Conservation (phyloP, 2,329 filamentous ascomycete genomes). For the Diplodia corticola region DNA sequence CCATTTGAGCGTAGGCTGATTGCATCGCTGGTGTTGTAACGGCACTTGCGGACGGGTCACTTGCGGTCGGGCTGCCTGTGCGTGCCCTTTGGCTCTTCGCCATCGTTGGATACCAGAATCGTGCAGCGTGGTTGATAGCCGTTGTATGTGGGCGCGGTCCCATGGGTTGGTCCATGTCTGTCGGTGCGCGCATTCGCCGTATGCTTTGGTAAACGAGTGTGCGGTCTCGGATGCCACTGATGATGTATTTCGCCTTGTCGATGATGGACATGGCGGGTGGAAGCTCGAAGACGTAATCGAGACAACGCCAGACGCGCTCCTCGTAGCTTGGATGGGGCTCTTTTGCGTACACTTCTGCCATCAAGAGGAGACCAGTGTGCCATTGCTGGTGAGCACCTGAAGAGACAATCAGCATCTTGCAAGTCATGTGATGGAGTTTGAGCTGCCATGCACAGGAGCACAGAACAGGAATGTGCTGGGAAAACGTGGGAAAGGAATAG, state of each 20-base stretch:
- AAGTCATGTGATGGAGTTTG: not conserved
- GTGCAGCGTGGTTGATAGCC: constrained; percentile 14
- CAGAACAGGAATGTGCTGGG: not conserved
- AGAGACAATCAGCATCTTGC: not conserved
- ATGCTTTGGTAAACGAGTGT: constrained; percentile 60
- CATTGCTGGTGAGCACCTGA: constrained; percentile 70
- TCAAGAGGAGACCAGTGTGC: constrained; percentile 67
- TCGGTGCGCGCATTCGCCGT: constrained; percentile 59
- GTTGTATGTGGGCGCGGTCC: constrained; percentile 18
- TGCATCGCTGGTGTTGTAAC: not conserved
- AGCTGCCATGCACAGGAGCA: too few relatives aligned
- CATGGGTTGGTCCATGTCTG: constrained; percentile 39
- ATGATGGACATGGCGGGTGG: constrained; percentile 53
- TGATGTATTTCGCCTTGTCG: constrained; percentile 61
- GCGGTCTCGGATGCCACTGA: constrained; percentile 63
- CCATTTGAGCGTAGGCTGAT: not conserved
- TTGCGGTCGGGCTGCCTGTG: not conserved
- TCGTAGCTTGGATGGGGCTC: constrained; percentile 59
- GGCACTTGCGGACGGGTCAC: not conserved
- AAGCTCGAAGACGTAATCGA: constrained; percentile 71
- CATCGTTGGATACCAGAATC: constrained; percentile 21
- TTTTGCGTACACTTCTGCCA: constrained; percentile 65
- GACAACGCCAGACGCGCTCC: constrained; percentile 67
- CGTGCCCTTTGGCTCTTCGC: constrained; percentile 6
- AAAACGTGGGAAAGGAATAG: constrained; percentile 4